Conservation (phyloP, 139 green algal genomes). For the Chlamydomonas schloesseri region DNA sequence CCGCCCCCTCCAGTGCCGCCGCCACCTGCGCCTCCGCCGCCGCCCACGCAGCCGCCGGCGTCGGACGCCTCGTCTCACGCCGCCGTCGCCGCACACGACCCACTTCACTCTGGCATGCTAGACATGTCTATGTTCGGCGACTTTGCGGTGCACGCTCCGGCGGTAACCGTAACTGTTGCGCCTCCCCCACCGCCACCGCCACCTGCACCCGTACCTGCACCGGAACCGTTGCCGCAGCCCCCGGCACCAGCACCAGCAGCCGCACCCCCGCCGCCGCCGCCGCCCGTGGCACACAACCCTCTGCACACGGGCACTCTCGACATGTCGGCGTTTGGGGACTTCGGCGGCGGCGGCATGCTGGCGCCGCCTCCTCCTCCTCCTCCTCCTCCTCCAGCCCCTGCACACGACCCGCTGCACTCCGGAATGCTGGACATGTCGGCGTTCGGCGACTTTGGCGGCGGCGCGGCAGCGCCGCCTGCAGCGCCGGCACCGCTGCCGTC, state of each 20-base stretch:
- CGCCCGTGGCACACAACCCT: not conserved
- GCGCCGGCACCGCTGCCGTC: too few relatives aligned
- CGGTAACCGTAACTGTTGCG: too few relatives aligned
- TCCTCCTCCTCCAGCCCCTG: too few relatives aligned
- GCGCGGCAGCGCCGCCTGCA: not conserved
- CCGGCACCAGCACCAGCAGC: not conserved
- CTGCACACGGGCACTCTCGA: conserved; percentile 27
- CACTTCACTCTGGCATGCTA: conserved; percentile 35
- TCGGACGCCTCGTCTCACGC: not conserved
- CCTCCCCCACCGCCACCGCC: not conserved
- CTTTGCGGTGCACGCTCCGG: conserved; percentile 18
- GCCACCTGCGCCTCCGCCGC: not conserved
- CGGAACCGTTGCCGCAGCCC: too few relatives aligned
- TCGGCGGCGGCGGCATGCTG: too few relatives aligned
- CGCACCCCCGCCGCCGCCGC: not conserved
- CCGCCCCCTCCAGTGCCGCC: not conserved
- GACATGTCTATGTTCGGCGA: conserved; percentile 52
- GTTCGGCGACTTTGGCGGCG: conserved; percentile 42
- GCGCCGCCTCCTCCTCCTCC: too few relatives aligned
- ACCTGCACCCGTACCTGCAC: too few relatives aligned
- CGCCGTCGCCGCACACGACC: not conserved
- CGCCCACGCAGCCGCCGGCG: not conserved
- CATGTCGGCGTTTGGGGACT: too few relatives aligned
- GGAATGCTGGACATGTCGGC: conserved; percentile 53
- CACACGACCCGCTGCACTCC: too few relatives aligned